Conservation (phyloP, 768 basidiomycete genomes). For the Leucocoprinus birnbaumii region DNA sequence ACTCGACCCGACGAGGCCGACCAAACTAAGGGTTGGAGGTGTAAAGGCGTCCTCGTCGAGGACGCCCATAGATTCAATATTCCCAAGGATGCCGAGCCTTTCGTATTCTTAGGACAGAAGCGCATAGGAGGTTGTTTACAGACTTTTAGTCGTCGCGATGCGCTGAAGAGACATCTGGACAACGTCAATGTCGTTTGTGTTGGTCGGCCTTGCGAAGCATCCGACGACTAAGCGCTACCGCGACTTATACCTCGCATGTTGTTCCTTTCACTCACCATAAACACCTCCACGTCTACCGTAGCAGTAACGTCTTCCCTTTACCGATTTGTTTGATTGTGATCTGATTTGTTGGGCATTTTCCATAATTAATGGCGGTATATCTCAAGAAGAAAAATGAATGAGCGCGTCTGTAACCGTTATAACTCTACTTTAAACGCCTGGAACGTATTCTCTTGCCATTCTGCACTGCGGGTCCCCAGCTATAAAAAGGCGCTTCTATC, state of each 20-base stretch:
- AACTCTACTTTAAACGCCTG: conserved; percentile 36
- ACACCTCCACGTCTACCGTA: no score
- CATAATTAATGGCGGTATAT: conserved; percentile 1
- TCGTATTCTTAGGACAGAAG: conserved; percentile 24
- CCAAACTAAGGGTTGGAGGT: conserved; percentile 29
- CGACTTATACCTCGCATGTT: no score
- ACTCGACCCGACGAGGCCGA: conserved; percentile 41
- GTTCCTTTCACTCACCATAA: no score
- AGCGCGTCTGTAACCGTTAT: conserved; percentile 2
- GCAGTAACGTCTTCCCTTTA: background rate
- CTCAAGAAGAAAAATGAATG: background rate
- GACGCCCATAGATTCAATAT: conserved; percentile 18
- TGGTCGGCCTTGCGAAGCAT: conserved; percentile 17
- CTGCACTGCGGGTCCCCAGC: conserved; percentile 75
- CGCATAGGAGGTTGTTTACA: conserved; percentile 39
- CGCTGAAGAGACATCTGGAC: conserved; percentile 41
- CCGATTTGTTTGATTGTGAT: background rate
- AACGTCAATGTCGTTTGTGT: conserved; percentile 29
- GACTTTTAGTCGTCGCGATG: conserved; percentile 42
- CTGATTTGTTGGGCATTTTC: background rate
- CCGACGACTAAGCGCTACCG: background rate
- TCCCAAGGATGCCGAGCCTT: conserved; percentile 20
- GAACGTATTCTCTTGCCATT: conserved; percentile 75
- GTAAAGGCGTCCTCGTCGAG: conserved; percentile 34
- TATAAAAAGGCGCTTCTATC: conserved; percentile 20